Base-by-base conservation (phyloP, 192 early-diverging fungal species). In the Rhizophagus sp. region DNA sequence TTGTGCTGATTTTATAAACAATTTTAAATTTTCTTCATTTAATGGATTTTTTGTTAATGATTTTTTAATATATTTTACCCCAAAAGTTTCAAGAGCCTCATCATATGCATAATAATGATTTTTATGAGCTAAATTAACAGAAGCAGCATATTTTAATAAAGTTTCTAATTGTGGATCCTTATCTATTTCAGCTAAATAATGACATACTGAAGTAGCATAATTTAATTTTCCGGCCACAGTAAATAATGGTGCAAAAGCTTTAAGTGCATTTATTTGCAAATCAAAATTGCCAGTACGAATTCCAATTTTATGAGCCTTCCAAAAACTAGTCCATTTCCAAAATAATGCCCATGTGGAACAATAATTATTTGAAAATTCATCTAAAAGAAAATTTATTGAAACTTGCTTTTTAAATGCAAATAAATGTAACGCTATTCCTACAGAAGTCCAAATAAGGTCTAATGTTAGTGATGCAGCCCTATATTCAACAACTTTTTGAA, bases 11-110 rank as follows among this genome's bases (percentile, higher is more conserved):
- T 74, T 74, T n/a, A 74, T 52, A 12, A 57, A 57, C 57, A 30
- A 74, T 19, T 25, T 74, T 27, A 74, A 24, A 33, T 24, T 74
- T 6, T 12, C 6, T 27, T 74, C 8, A 12, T 74, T 15, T 11
- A 27, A 57, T 4, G 57, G 24, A 74, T 74, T 74, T 30, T 49
- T 13, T 3, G 27, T 57, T 33, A 74, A 57, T 12, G 52, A 57
- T 74, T 74, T 4, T 27, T 50, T 74, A 9, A 74, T 61, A n/a
- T 57, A 74, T 27, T 50, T 74, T 74, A 74, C 25, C n/a, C 73
- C 27, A 61, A 57, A 61, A 1, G 30, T 74, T 74, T 74, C 52
- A 74, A 74, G 50, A 25, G 49, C 73, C 57, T 61, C 52, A 74
- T 74, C 52, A 57, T 57, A 74, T 3, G 15, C 49, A 7, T 57